Evolutionary conservation across 169 alveolate species (phyloP).

Genomic region (Plasmodium knowlesi): DNA sequence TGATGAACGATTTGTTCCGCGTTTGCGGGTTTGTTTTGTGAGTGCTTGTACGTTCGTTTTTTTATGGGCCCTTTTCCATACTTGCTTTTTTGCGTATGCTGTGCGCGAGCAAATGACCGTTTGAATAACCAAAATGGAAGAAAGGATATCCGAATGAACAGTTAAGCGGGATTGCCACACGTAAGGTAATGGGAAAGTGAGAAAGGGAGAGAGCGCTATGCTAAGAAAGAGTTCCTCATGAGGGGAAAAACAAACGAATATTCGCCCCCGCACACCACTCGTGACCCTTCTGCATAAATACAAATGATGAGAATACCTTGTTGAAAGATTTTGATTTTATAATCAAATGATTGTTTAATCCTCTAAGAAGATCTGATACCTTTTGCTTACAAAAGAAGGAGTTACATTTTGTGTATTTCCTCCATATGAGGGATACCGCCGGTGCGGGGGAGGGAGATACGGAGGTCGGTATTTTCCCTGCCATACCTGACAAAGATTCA

Average conservation of each 20-base stretch:
- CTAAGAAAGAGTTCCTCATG: background rate
- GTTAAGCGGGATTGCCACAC: background rate
- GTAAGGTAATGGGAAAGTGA: background rate
- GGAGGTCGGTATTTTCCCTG: background rate
- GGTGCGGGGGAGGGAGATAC: background rate
- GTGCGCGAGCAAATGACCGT: background rate
- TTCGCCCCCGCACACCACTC: background rate
- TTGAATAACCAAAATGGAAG: background rate
- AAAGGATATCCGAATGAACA: background rate
- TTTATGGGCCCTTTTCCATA: background rate
- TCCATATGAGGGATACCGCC: background rate
- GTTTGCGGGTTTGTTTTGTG: background rate
- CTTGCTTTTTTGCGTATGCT: background rate
- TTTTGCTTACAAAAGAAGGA: constrained; percentile 7
- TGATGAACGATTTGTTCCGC: background rate
- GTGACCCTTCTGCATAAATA: constrained; percentile 19
- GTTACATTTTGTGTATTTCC: background rate
- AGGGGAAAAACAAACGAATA: background rate
- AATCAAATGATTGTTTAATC: constrained; percentile 58
- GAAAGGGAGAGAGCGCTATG: background rate
- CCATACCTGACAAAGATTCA: background rate
- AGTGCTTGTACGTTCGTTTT: background rate
- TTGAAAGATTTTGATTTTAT: constrained; percentile 49
- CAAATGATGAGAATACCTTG: constrained; percentile 37
- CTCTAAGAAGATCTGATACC: constrained; percentile 74